Percentiles rank a stretch among this genome's conserved stretches.
These are phyloP conservation scores for Fusarium sterilihyphosum DNA, from an alignment of 2,329 filamentous ascomycete genomes.

Conservation along the genomic window DNA sequence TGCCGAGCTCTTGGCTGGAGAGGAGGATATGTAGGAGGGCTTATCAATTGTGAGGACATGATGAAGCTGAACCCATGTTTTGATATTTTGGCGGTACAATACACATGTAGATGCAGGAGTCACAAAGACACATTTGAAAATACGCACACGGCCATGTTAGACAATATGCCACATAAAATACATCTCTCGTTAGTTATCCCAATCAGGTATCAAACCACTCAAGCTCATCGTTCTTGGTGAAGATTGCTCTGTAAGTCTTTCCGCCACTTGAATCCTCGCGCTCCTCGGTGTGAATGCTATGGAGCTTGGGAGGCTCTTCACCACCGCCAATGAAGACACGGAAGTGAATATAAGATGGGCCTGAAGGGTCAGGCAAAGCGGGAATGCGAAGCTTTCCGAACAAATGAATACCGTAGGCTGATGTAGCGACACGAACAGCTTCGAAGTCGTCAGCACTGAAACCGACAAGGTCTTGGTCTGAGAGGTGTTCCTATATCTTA, in stretches of 20 bases:
- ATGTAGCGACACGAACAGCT: conserved; percentile 91
- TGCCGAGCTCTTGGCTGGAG: conserved; percentile 80
- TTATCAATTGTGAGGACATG: background rate
- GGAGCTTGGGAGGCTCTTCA: conserved; percentile 80
- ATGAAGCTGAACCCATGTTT: conserved; percentile 26
- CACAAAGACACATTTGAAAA: conserved; percentile 23
- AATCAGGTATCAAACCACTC: conserved; percentile 64
- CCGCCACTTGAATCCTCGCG: conserved; percentile 91
- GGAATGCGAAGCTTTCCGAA: conserved; percentile 75
- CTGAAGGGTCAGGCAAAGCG: conserved; percentile 54
- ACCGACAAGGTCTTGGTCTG: conserved; percentile 89
- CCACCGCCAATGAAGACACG: conserved; percentile 90
- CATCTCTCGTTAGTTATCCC: conserved; percentile 17
- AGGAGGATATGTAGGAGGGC: conserved; percentile 62
- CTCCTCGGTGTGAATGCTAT: conserved; percentile 93
- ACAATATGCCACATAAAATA: conserved; percentile 1
- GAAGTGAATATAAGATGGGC: conserved; percentile 81
- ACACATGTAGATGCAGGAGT: conserved; percentile 25
- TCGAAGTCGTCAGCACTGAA: conserved; percentile 83
- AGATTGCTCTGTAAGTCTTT: conserved; percentile 93
- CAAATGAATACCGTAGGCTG: conserved; percentile 80
- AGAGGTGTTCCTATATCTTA: conserved; percentile 17
- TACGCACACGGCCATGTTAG: conserved; percentile 2
- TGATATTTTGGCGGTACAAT: conserved; percentile 23
- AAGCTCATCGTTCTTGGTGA: conserved; percentile 88